Base-by-base conservation (phyloP, 176 grass and related monocot species). In the Carex littledalei region DNA sequence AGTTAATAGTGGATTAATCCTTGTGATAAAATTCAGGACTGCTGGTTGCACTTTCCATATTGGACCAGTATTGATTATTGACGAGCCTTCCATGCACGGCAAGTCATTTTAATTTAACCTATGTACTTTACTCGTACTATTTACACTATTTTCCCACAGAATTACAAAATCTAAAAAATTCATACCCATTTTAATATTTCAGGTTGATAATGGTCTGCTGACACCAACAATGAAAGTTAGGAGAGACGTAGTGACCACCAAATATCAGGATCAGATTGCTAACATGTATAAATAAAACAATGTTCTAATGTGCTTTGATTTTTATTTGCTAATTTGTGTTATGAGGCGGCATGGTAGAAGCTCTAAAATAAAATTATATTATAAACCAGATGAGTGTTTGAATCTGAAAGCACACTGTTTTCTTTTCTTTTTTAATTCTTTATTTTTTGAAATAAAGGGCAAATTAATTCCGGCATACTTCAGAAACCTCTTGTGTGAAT, bases 71-170 rank as follows among this genome's bases (percentile, higher is more conserved):
- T 55, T 97, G 21, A 74, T 94, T 52, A 37, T 87, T 1, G 91
- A 97, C 1, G 92, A 94, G 71, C 92, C 91, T 56, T 97, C 93
- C 84, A 24, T 24, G 24, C 24, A 94, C 89, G 11, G 89, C 92
- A 73, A 84, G 52, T 53, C 75, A 39, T 63, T 55, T 70, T 17
- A n/a, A n/a, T n/a, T n/a, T n/a, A 9, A 15, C 4, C 4, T 56
- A 20, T 17, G 3, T 22, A 55, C 20, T 18, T 60, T 5, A 14
- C 7, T 69, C 2, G 2, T 45, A 20, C 37, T 45, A 21, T 22
- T 22, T 73, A 50, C 0, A 26, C 47, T 10, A 63, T 81, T 81
- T 60, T 81, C 10, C 17, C 3, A 71, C 69, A 73, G 3, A 22
- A 50, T 5, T 70, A 45, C 2, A 70, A 43, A 70, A 43, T 18